A percentile compares a stretch with the other conserved stretches of the same genome.
phyloP scores from a whole-genome alignment of 2,329 filamentous ascomycete species.

The Trichoderma sp. region DNA sequence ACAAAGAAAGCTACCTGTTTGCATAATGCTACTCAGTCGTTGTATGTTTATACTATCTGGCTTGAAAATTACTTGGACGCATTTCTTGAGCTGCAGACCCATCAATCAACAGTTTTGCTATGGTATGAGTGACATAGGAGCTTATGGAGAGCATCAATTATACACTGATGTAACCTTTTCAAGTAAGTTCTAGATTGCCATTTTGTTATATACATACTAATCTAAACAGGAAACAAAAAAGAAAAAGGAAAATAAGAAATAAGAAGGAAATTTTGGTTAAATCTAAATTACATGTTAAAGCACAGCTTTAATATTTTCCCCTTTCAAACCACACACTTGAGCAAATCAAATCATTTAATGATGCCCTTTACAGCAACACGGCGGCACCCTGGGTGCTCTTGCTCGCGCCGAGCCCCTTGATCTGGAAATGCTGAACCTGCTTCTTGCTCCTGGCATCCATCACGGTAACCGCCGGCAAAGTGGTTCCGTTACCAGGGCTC shows the following conservation, averaged over 20 bases:
- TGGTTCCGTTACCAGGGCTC: slow-evolving; percentile 52
- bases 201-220: neutral
- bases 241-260: neutral
- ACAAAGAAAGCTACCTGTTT: neutral
- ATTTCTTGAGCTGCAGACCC: neutral
- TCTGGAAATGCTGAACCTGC: slow-evolving; percentile 21
- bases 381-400: slow-evolving; percentile 20
- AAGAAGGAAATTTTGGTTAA: neutral
- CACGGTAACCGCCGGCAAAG: slow-evolving; percentile 41
- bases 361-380: neutral
- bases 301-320: neutral
- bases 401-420: slow-evolving; percentile 1
- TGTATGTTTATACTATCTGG: no score
- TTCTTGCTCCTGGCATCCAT: slow-evolving; percentile 18
- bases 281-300: neutral
- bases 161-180: neutral
- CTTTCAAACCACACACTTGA: neutral
- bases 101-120: neutral
- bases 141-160: neutral
- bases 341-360: neutral
- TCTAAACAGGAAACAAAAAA: neutral
- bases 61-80: no score
- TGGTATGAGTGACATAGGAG: neutral
- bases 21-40: neutral
- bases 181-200: neutral